Evolutionary conservation across 768 basidiomycete species (phyloP).

Genomic region (Boletus vinaceobasis): DNA sequence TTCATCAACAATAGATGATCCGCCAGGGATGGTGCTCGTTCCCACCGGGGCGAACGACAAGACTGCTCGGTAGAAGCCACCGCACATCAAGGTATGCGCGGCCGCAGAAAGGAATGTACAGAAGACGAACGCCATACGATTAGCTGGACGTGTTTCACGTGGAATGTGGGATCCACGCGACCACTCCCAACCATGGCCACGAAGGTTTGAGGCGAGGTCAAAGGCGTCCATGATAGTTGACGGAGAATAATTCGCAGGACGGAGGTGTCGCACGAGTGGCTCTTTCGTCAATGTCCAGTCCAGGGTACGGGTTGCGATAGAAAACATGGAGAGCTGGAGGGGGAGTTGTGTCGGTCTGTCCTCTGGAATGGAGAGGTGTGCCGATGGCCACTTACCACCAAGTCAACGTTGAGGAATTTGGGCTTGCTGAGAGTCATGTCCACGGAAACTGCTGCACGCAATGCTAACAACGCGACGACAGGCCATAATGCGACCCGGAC

Average conservation of each 20-base stretch:
- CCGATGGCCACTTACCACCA: conserved; percentile 8
- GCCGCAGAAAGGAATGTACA: conserved; percentile 34
- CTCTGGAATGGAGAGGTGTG: background rate
- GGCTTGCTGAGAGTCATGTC: conserved; percentile 7
- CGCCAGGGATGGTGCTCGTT: conserved; percentile 21
- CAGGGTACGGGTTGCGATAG: conserved; percentile 10
- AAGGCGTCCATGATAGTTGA: conserved; percentile 36
- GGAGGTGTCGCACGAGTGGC: conserved; percentile 12
- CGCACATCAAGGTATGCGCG: conserved; percentile 38
- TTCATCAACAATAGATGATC: conserved; percentile 31
- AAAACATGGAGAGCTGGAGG: conserved; percentile 15
- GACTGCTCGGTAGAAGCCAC: conserved; percentile 43
- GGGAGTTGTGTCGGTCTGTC: background rate
- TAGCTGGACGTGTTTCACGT: conserved; percentile 39
- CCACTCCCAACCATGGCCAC: conserved; percentile 68
- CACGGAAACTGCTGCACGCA: conserved; percentile 32
- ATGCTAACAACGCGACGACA: conserved; percentile 40
- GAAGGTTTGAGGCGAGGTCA: conserved; percentile 49
- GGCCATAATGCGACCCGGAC: conserved; percentile 48
- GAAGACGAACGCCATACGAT: conserved; percentile 36
- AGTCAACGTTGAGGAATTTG: conserved; percentile 2
- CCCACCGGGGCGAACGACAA: conserved; percentile 44
- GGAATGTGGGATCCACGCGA: conserved; percentile 33
- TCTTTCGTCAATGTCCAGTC: conserved; percentile 14
- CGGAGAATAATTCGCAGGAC: background rate